A percentile compares a stretch with the other conserved stretches of the same genome.
These are phyloP conservation scores for Diaporthe caulivora DNA, from an alignment of 2,329 filamentous ascomycete species.

Conservation along the genomic window DNA sequence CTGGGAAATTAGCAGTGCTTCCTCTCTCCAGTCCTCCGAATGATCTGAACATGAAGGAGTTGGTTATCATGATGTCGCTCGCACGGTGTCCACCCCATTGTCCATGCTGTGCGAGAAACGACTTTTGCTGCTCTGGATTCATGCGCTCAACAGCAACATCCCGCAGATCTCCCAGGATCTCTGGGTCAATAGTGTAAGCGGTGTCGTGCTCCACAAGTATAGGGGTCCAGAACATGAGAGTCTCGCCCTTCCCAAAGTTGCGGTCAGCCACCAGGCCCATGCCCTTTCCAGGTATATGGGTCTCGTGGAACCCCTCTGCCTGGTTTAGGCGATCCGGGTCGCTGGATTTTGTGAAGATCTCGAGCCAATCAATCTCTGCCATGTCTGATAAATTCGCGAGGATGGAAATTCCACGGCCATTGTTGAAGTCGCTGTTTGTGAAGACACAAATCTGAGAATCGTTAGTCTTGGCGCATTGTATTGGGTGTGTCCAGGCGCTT, in stretches of 20 bases:
- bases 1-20: background rate
- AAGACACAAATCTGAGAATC: constrained; percentile 2
- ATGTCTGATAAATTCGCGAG: background rate
- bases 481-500: background rate
- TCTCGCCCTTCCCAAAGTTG: background rate
- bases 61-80: constrained; percentile 15
- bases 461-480: background rate
- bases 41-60: constrained; percentile 16
- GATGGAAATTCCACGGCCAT: constrained; percentile 1
- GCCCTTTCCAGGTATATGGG: constrained; percentile 10
- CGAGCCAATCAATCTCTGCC: constrained; percentile 6
- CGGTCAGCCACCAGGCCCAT: constrained; percentile 15
- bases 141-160: constrained; percentile 20
- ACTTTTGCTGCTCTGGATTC: background rate
- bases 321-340: background rate
- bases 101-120: constrained; percentile 12
- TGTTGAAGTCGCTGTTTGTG: constrained; percentile 12
- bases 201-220: background rate
- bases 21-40: constrained; percentile 12
- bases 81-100: constrained; percentile 17
- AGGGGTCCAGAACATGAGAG: constrained; percentile 19
- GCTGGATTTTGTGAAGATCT: background rate
- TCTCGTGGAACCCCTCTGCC: background rate
- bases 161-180: constrained; percentile 2
- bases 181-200: background rate